These are phyloP conservation scores for Heterobasidion occidentale DNA, from an alignment of 1,284 basidiomycete genomes.

Conservation along the genomic window DNA sequence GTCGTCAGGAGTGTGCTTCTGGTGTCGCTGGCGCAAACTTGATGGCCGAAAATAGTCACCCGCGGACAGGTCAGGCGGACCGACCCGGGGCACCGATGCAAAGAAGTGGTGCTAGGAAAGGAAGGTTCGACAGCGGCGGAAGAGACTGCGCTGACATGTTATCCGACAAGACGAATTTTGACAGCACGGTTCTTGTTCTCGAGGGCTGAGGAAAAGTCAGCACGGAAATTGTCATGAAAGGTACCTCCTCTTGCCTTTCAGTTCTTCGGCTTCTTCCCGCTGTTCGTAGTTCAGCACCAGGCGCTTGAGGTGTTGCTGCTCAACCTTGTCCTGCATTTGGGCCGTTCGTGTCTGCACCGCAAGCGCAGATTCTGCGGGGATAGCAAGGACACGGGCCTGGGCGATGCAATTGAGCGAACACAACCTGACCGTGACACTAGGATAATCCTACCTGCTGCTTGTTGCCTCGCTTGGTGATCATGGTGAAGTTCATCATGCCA, in stretches of 20 bases:
- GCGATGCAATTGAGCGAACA: conserved; percentile 8
- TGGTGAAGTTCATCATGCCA: conserved; percentile 85
- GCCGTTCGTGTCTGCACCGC: conserved; percentile 86
- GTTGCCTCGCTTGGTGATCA: conserved; percentile 91
- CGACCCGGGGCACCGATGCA: not conserved
- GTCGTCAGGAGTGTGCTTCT: not conserved
- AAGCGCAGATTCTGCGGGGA: conserved; percentile 80
- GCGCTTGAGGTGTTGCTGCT: conserved; percentile 92
- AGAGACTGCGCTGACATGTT: not conserved
- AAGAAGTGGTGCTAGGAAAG: not conserved
- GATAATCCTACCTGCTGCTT: conserved; percentile 72
- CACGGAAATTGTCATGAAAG: not conserved
- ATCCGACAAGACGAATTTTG: conserved; percentile 15
- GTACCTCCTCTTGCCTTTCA: conserved; percentile 46
- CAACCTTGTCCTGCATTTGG: conserved; percentile 86
- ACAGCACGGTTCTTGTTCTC: conserved; percentile 51
- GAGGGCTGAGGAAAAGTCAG: conserved; percentile 34
- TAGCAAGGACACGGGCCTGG: conserved; percentile 77
- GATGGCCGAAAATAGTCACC: not conserved
- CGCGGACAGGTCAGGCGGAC: not conserved
- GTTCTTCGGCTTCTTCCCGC: conserved; percentile 73
- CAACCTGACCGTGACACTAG: not conserved
- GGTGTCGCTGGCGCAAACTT: not conserved
- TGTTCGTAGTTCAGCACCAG: conserved; percentile 87
- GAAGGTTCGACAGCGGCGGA: not conserved